These are phyloP conservation scores for Rhytidiadelphus loreus DNA, from an alignment of 225 moss, liverwort and hornwort species.

Conservation along the genomic window DNA sequence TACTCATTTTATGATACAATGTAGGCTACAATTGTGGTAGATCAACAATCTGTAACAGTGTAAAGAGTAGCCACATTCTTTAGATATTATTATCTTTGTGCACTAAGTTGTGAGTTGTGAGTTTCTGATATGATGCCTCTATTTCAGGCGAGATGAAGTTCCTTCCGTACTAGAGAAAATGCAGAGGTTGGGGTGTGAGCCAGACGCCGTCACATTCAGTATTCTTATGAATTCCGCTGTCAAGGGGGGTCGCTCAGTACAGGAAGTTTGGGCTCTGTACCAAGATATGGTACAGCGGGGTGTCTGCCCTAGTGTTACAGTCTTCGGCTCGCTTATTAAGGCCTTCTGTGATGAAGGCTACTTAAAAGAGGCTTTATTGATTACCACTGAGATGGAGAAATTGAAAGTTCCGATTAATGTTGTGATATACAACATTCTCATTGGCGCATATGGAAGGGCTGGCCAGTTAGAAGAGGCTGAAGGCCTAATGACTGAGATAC, in stretches of 20 bases:
- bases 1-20: neutral
- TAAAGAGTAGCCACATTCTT: neutral
- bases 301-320: slow-evolving; percentile 37
- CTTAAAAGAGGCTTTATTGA: slow-evolving; percentile 52
- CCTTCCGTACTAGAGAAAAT: slow-evolving; percentile 50
- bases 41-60: neutral
- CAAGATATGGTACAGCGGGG: slow-evolving; percentile 57
- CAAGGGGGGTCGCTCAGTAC: slow-evolving; percentile 21
- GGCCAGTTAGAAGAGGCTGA: slow-evolving; percentile 72
- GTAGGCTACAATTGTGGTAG: neutral
- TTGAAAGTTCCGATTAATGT: slow-evolving; percentile 33
- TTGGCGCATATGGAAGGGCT: slow-evolving; percentile 68
- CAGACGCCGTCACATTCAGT: slow-evolving; percentile 70
- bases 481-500: slow-evolving; percentile 69
- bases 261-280: slow-evolving; percentile 62
- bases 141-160: slow-evolving; percentile 44
- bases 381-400: slow-evolving; percentile 73
- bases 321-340: slow-evolving; percentile 74
- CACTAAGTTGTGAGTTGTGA: neutral
- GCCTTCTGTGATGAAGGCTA: slow-evolving; percentile 71
- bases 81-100: neutral
- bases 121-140: neutral
- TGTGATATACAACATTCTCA: slow-evolving; percentile 82
- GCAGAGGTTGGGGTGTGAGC: slow-evolving; percentile 45
- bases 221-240: slow-evolving; percentile 56